Evolutionary conservation across 2,329 filamentous ascomycete species (phyloP).

Genomic region (Ploettnerulaceae sp.): DNA sequence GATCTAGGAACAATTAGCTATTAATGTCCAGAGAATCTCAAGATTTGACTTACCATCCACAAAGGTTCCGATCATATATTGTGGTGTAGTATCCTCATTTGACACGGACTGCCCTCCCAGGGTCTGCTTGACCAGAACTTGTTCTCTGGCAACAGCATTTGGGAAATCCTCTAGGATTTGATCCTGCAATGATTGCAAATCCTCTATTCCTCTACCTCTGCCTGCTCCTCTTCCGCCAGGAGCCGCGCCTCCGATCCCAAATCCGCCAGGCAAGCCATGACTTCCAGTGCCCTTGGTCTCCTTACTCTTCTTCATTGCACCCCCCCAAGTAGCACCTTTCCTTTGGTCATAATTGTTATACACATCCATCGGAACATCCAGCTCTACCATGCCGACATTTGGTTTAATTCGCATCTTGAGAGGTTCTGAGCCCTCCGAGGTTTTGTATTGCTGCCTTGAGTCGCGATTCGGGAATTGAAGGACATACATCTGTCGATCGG

Average conservation of each 20-base stretch:
- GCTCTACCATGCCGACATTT: constrained; percentile 76
- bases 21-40: not conserved
- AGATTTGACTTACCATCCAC: constrained; percentile 59
- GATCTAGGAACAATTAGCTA: constrained; percentile 47
- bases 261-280: constrained; percentile 68
- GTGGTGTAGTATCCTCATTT: constrained; percentile 52
- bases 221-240: constrained; percentile 29
- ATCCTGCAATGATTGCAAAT: constrained; percentile 40
- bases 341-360: constrained; percentile 71
- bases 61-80: constrained; percentile 93
- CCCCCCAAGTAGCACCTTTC: constrained; percentile 79
- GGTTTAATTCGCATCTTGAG: constrained; percentile 78
- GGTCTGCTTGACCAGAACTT: constrained; percentile 75
- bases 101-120: constrained; percentile 74
- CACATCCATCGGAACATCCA: constrained; percentile 79
- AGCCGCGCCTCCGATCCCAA: constrained; percentile 53
- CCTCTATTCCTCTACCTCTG: constrained; percentile 40
- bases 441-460: constrained; percentile 53
- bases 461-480: constrained; percentile 85
- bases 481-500: constrained; percentile 65
- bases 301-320: constrained; percentile 57
- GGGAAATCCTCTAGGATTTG: constrained; percentile 52
- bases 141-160: constrained; percentile 63
- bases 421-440: constrained; percentile 51
- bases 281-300: constrained; percentile 54